Conservation (phyloP, 192 early-diverging fungal genomes). For the Podochytrium sp. region DNA sequence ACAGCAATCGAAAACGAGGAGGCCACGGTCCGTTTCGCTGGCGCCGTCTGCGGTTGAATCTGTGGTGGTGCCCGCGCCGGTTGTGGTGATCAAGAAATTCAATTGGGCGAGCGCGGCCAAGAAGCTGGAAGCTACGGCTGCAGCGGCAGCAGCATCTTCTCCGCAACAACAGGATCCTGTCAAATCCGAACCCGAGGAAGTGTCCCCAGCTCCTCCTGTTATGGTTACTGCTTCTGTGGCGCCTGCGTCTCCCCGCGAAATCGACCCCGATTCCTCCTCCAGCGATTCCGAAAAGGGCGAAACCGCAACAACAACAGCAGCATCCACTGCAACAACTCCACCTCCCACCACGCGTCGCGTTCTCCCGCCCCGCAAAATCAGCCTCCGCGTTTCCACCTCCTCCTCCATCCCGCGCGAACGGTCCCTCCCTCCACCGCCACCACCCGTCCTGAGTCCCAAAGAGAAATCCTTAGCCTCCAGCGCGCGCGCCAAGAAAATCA, state of each 20-base stretch:
- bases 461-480: neutral
- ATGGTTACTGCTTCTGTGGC: neutral
- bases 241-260: neutral
- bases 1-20: neutral
- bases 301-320: neutral
- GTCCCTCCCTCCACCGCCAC: neutral
- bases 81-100: constrained; percentile 3
- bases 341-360: neutral
- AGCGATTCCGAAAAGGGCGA: neutral
- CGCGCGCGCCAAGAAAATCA: neutral
- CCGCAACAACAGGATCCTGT: too few relatives aligned
- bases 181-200: neutral
- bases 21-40: neutral
- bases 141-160: too few relatives aligned
- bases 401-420: neutral
- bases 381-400: neutral
- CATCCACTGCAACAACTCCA: neutral
- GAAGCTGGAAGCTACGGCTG: neutral
- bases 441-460: neutral
- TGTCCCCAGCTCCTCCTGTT: neutral
- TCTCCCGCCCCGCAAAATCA: too few relatives aligned
- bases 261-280: neutral
- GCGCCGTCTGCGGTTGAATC: neutral
- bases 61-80: neutral
- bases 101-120: constrained; percentile 18